Evolutionary conservation across 129 eudicot genomes (phyloP).

Genomic region (Saposhnikovia divaricata): DNA sequence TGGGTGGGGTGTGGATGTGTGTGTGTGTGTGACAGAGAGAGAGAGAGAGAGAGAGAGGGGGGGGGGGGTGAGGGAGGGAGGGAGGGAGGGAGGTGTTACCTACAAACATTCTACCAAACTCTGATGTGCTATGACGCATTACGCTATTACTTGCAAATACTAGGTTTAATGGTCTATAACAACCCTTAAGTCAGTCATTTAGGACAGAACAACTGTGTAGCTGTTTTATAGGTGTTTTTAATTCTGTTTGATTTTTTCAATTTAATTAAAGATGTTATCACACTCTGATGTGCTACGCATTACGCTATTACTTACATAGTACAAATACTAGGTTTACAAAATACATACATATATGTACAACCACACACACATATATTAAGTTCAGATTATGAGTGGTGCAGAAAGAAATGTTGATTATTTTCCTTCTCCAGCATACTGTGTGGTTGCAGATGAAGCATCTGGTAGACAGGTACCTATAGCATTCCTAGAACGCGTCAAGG

Average conservation of each 20-base stretch:
- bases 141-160: background rate
- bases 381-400: background rate
- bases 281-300: too few species aligned
- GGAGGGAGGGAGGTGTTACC: background rate
- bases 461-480: constrained; percentile 78
- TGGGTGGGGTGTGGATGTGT: too few species aligned
- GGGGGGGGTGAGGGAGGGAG: too few species aligned
- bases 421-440: constrained; percentile 53
- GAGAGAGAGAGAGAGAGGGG: too few species aligned
- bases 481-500: constrained; percentile 70
- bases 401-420: background rate
- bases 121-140: too few species aligned
- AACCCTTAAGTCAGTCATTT: background rate
- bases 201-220: background rate
- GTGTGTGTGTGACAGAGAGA: too few species aligned
- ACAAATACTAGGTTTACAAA: too few species aligned
- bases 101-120: background rate
- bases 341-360: too few species aligned
- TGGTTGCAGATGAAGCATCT: constrained; percentile 71
- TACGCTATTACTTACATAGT: too few species aligned
- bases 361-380: too few species aligned
- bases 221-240: background rate
- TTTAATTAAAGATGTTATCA: background rate
- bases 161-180: background rate
- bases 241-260: background rate